Evolutionary conservation across 345 rosid genomes (phyloP).

Genomic region (Rhodamnia rubescens): DNA sequence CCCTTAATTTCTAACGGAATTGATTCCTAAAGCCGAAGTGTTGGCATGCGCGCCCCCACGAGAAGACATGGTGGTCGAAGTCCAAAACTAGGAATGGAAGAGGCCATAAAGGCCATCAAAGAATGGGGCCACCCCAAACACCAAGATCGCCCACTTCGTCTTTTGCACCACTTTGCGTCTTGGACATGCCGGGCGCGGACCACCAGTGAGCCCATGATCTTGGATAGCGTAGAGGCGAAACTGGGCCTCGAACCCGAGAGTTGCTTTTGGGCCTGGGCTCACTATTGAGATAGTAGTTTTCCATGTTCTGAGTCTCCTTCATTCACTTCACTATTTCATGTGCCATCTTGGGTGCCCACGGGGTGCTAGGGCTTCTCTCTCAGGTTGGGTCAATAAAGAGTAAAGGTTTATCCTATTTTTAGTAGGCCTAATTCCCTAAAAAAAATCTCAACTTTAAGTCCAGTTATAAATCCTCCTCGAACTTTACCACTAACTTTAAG

Average conservation of each 20-base stretch:
- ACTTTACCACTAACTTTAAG: too few species aligned
- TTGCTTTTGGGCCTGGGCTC: conserved; percentile 37
- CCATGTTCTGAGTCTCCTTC: conserved; percentile 1
- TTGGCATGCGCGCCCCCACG: background rate
- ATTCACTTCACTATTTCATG: background rate
- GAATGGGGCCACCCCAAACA: conserved; percentile 36
- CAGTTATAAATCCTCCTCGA: too few species aligned
- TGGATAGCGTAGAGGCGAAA: too few species aligned
- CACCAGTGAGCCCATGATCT: background rate
- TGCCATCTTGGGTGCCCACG: background rate
- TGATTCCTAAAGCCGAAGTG: too few species aligned
- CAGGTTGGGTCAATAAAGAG: background rate
- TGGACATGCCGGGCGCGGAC: conserved; percentile 37
- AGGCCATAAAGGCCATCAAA: conserved; percentile 26
- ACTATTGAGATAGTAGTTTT: conserved; percentile 30
- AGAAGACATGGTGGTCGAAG: conserved; percentile 25
- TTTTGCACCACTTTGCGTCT: conserved; percentile 33
- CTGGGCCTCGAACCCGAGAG: background rate
- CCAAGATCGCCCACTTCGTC: conserved; percentile 33
- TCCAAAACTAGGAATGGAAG: conserved; percentile 32
- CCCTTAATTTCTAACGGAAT: too few species aligned
- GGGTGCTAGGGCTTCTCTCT: background rate
- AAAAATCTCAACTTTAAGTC: too few species aligned
- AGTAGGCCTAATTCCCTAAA: too few species aligned
- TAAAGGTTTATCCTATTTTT: background rate